Conservation (phyloP, 2,329 filamentous ascomycete genomes). For the Colletotrichum somersetense region DNA sequence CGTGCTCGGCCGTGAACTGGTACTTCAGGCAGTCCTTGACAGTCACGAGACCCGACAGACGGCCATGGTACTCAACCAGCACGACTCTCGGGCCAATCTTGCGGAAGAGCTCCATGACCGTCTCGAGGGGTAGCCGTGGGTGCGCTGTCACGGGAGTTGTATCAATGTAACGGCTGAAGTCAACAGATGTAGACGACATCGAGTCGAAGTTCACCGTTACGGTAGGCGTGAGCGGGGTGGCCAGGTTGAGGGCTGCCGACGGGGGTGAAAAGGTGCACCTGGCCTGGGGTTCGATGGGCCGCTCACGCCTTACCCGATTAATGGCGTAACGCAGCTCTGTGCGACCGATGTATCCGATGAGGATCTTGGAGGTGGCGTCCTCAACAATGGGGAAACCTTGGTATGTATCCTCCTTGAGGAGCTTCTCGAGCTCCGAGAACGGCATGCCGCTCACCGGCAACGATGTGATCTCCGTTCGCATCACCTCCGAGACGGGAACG, state of each 20-base stretch:
- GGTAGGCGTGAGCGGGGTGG: conserved; percentile 57
- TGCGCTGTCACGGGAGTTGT: conserved; percentile 91
- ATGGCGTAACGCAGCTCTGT: conserved; percentile 94
- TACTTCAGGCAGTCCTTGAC: conserved; percentile 98
- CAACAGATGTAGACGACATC: conserved; percentile 70
- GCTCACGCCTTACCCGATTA: conserved; percentile 79
- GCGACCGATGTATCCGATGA: conserved; percentile 92
- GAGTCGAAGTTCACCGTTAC: conserved; percentile 70
- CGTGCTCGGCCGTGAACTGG: conserved; percentile 94
- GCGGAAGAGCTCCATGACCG: conserved; percentile 98
- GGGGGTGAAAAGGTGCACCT: conserved; percentile 79
- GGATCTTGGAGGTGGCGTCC: conserved; percentile 74
- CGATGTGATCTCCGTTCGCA: conserved; percentile 82
- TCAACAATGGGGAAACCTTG: conserved; percentile 95
- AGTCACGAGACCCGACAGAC: conserved; percentile 86
- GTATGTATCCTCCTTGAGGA: conserved; percentile 83
- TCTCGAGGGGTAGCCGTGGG: conserved; percentile 91
- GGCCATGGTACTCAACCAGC: conserved; percentile 89
- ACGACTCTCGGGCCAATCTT: conserved; percentile 97
- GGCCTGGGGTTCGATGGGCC: conserved; percentile 74
- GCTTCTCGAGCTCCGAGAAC: conserved; percentile 80
- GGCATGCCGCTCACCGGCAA: conserved; percentile 81
- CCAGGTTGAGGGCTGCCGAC: conserved; percentile 45
- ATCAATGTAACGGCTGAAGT: conserved; percentile 91
- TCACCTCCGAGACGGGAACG: conserved; percentile 90